Percentiles rank a stretch among this genome's conserved stretches.
phyloP scores from a whole-genome alignment of 1,139 yeast genomes.

The Saccharomyces pastorianus region DNA sequence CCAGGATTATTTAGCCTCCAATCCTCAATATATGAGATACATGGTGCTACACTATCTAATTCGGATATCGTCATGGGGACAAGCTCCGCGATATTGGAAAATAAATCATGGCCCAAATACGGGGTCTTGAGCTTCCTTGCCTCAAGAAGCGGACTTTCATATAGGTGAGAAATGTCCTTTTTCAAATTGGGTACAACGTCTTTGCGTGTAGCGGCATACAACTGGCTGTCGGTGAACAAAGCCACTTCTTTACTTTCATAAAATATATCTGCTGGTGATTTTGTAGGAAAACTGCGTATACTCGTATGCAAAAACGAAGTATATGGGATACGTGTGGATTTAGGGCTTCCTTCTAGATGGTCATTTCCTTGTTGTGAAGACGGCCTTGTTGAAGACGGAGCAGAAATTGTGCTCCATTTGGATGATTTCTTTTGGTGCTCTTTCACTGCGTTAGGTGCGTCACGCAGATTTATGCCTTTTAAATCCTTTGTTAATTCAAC shows the following conservation, averaged over 20 bases:
- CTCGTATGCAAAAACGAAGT: neutral
- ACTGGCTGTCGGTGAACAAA: conserved; percentile 2
- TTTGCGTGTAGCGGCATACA: neutral
- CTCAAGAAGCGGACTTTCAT: conserved; percentile 2
- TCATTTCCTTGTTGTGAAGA: neutral
- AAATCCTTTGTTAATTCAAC: neutral
- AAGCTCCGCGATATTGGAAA: conserved; percentile 13
- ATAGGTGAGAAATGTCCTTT: conserved; percentile 8
- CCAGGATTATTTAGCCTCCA: conserved; percentile 6
- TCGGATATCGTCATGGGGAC: conserved; percentile 16
- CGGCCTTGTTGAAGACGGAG: neutral
- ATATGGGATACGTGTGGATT: neutral
- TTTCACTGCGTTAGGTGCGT: neutral
- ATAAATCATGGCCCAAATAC: conserved; percentile 21
- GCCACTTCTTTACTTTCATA: conserved; percentile 8
- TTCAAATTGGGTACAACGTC: conserved; percentile 6
- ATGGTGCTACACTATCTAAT: conserved; percentile 19
- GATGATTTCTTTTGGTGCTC: neutral
- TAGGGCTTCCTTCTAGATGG: neutral
- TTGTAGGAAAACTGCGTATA: conserved; percentile 2
- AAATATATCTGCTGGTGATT: conserved; percentile 1
- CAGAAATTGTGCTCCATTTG: neutral
- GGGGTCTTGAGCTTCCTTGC: conserved; percentile 7
- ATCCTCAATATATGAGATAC: conserved; percentile 17
- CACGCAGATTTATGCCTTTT: neutral